These are phyloP conservation scores for Thinopyrum elongatum DNA, from an alignment of 176 grass and related monocot genomes.

Conservation along the genomic window DNA sequence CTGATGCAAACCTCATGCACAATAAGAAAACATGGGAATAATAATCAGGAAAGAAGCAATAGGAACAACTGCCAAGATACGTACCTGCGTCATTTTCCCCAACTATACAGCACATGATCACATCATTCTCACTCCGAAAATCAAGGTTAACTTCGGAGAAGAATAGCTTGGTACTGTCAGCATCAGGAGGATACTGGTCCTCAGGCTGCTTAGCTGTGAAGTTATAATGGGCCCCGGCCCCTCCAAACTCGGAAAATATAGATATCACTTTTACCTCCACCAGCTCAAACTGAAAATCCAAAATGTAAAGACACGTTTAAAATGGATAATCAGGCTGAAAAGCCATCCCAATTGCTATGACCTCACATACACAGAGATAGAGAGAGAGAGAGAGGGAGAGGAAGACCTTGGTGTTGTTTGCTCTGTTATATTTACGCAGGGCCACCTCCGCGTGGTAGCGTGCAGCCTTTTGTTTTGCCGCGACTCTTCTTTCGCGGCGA, in stretches of 20 bases:
- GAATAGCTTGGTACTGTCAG: not conserved
- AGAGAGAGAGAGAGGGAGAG: not conserved
- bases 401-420: not conserved
- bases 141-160: conserved; percentile 1
- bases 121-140: conserved; percentile 13
- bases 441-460: not conserved
- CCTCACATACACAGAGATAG: not conserved
- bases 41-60: not conserved
- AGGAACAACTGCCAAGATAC: not conserved
- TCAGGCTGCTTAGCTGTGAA: conserved; percentile 28
- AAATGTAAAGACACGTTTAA: not conserved
- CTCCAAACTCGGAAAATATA: conserved; percentile 21
- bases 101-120: conserved; percentile 6
- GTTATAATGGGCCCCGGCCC: not conserved
- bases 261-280: conserved; percentile 7
- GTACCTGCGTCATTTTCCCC: conserved; percentile 14
- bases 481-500: not conserved
- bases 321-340: not conserved
- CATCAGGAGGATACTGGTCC: no score
- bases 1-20: not conserved
- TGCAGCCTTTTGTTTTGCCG: not conserved
- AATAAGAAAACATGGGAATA: not conserved
- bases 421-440: not conserved
- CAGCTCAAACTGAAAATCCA: not conserved
- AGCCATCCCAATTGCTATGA: not conserved